phyloP scores from a whole-genome alignment of 495 filamentous ascomycete species.

The Antarctomyces pellizariae region DNA sequence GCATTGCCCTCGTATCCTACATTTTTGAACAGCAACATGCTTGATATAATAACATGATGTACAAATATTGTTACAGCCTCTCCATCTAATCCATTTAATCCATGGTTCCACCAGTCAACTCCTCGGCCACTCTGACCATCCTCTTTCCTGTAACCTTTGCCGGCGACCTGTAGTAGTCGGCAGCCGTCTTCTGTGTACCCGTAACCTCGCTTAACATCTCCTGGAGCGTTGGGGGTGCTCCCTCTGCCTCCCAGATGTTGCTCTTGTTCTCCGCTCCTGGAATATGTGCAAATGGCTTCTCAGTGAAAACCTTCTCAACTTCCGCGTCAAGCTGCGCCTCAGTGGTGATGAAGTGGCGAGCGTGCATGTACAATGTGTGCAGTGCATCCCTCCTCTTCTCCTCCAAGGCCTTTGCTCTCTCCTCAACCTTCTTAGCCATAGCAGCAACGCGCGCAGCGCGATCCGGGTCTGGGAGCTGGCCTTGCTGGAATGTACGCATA shows the following conservation, averaged over 20 bases:
- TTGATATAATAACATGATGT: slow-evolving; percentile 1
- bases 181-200: slow-evolving; percentile 11
- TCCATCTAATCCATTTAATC: slow-evolving; percentile 4
- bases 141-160: slow-evolving; percentile 20
- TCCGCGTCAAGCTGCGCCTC: slow-evolving; percentile 32
- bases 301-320: slow-evolving; percentile 36
- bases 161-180: slow-evolving; percentile 4
- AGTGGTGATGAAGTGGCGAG: slow-evolving; percentile 37
- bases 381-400: slow-evolving; percentile 23
- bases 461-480: slow-evolving; percentile 11
- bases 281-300: slow-evolving; percentile 1
- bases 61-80: neutral
- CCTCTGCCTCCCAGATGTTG: slow-evolving; percentile 35
- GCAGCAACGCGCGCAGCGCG: slow-evolving; percentile 15
- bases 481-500: slow-evolving; percentile 17
- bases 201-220: slow-evolving; percentile 17
- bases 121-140: slow-evolving; percentile 39
- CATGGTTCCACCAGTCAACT: slow-evolving; percentile 47
- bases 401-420: slow-evolving; percentile 16
- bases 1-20: too few species aligned
- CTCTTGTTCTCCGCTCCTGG: slow-evolving; percentile 15
- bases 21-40: neutral
- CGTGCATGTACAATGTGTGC: slow-evolving; percentile 41
- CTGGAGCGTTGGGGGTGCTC: slow-evolving; percentile 25
- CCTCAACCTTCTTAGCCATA: slow-evolving; percentile 15